A percentile compares a stretch with the other conserved stretches of the same genome.
phyloP scores from a whole-genome alignment of 345 rosid species.

The Triadica sebifera region DNA sequence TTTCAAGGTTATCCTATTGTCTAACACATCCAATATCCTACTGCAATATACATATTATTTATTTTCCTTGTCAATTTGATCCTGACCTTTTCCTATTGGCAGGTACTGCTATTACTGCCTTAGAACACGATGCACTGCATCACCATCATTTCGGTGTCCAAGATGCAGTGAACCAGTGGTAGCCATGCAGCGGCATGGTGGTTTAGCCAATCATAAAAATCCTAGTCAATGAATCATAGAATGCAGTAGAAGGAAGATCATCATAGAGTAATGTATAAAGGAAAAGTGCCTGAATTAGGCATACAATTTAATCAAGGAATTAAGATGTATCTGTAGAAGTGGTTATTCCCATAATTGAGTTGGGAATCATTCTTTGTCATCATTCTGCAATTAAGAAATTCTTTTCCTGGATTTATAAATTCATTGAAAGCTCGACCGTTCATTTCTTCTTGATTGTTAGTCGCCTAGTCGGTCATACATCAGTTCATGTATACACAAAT shows the following conservation, averaged over 20 bases:
- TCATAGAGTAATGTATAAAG: slow-evolving; percentile 13
- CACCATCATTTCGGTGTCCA: slow-evolving; percentile 70
- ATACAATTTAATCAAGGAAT: slow-evolving; percentile 9
- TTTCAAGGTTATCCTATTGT: neutral
- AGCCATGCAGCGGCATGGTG: slow-evolving; percentile 79
- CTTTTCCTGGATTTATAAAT: neutral
- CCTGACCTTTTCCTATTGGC: slow-evolving; percentile 27
- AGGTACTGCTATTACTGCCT: slow-evolving; percentile 97
- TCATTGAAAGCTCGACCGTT: neutral
- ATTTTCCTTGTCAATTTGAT: slow-evolving; percentile 6
- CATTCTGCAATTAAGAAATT: slow-evolving; percentile 7
- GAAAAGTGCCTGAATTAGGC: slow-evolving; percentile 14
- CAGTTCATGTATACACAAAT: neutral
- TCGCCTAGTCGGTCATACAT: neutral
- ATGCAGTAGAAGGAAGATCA: slow-evolving; percentile 12
- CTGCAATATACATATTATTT: neutral
- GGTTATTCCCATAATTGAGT: slow-evolving; percentile 21
- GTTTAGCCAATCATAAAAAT: slow-evolving; percentile 3
- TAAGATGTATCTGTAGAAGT: neutral
- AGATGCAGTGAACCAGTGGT: slow-evolving; percentile 73
- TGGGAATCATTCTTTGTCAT: slow-evolving; percentile 31
- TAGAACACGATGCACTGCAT: slow-evolving; percentile 76
- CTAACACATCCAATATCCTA: neutral
- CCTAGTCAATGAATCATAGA: slow-evolving; percentile 3
- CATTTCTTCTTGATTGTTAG: neutral